Evolutionary conservation across 345 rosid species (phyloP).

Genomic region (Eucalyptus cladocalyx): DNA sequence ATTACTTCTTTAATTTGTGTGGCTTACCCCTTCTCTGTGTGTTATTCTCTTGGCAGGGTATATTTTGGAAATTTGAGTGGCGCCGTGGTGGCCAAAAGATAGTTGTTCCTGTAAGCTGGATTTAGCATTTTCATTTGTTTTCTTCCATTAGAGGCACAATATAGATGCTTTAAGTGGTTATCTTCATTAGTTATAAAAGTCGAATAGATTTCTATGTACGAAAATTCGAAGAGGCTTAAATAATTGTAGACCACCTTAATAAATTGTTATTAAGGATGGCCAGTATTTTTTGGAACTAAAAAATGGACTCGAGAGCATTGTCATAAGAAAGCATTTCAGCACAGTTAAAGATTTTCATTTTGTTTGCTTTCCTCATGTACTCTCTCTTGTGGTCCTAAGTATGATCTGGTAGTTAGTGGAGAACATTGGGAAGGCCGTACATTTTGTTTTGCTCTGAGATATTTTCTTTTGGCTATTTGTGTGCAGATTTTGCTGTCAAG

Average conservation of each 20-base stretch:
- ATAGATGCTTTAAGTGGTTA: not conserved
- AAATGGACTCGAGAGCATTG: not conserved
- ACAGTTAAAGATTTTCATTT: not conserved
- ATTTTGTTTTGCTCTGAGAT: not conserved
- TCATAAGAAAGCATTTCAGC: not conserved
- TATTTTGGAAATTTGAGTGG: slow-evolving; percentile 84
- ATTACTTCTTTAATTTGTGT: not conserved
- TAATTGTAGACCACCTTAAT: not conserved
- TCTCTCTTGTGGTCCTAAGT: not conserved
- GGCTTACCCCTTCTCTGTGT: not conserved
- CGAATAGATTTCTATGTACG: not conserved
- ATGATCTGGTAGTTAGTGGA: not conserved
- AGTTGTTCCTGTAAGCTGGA: slow-evolving; percentile 67
- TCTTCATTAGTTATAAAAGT: not conserved
- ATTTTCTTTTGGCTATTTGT: not conserved
- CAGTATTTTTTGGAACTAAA: not conserved
- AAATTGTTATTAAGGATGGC: not conserved
- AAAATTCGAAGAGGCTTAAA: not conserved
- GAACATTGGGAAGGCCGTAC: not conserved
- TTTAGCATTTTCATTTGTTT: not conserved
- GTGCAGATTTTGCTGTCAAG: slow-evolving; percentile 78
- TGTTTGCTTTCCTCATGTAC: not conserved
- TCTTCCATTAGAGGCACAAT: not conserved
- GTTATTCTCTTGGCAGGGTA: slow-evolving; percentile 43
- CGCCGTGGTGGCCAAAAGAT: slow-evolving; percentile 83